phyloP scores from a whole-genome alignment of 768 basidiomycete species.

The Suillus hirtellus region DNA sequence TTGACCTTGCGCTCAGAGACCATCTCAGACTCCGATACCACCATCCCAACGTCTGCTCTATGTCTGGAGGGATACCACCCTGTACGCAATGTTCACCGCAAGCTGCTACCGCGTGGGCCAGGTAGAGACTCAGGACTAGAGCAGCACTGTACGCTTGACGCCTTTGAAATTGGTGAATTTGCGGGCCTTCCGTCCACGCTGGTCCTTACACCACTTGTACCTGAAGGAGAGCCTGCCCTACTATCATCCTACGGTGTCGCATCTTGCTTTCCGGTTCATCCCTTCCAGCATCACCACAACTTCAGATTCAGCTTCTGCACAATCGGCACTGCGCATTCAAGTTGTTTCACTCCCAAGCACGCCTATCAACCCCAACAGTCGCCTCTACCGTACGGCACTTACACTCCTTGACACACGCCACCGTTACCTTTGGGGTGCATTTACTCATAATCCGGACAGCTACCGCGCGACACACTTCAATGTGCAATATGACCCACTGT shows the following conservation, averaged over 20 bases:
- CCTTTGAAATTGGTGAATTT: constrained; percentile 21
- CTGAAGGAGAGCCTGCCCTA: constrained; percentile 63
- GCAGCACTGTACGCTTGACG: constrained; percentile 78
- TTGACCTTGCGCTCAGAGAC: constrained; percentile 85
- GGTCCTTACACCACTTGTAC: constrained; percentile 60
- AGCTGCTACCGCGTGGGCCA: constrained; percentile 75
- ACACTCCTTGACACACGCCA: constrained; percentile 80
- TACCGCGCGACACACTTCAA: neutral
- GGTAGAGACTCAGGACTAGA: constrained; percentile 71
- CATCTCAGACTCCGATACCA: constrained; percentile 37
- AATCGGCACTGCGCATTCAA: constrained; percentile 51
- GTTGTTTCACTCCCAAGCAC: constrained; percentile 48
- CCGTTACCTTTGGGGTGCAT: constrained; percentile 85
- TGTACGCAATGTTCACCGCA: constrained; percentile 59
- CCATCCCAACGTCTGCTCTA: constrained; percentile 38
- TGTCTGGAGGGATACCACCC: constrained; percentile 39
- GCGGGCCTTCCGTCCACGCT: constrained; percentile 38
- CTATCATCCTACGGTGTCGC: constrained; percentile 83
- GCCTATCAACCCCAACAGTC: constrained; percentile 51
- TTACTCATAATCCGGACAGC: constrained; percentile 61
- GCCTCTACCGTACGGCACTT: constrained; percentile 80
- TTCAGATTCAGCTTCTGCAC: constrained; percentile 20
- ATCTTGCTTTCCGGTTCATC: constrained; percentile 81
- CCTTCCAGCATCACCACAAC: constrained; percentile 26
- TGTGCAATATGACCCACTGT: neutral